phyloP scores from a whole-genome alignment of 371 early-diverging fungal species.

The Nematocida major region DNA sequence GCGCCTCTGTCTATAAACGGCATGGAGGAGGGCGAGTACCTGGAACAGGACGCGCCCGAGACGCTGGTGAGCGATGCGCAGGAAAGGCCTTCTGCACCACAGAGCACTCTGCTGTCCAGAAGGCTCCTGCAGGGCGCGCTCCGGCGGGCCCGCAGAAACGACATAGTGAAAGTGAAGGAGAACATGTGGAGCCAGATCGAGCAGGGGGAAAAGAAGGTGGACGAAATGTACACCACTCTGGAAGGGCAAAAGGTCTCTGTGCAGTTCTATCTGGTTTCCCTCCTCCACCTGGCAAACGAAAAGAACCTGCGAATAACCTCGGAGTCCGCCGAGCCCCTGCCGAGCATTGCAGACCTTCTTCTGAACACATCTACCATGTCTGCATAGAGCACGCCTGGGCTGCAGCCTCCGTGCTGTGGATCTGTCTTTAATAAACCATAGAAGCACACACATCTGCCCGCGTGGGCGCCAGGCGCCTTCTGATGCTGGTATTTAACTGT shows the following conservation, averaged over 20 bases:
- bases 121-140: conserved; percentile 45
- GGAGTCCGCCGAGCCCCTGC: neutral
- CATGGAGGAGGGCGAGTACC: neutral
- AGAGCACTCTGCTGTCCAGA: conserved; percentile 19
- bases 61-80: neutral
- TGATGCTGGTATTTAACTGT: neutral
- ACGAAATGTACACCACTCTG: conserved; percentile 22
- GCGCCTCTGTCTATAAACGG: neutral
- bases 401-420: too few relatives aligned
- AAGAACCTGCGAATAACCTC: conserved; percentile 43
- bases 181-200: conserved; percentile 21
- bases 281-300: conserved; percentile 65
- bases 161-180: conserved; percentile 36
- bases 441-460: too few relatives aligned
- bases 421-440: too few relatives aligned
- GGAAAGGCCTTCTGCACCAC: conserved; percentile 23
- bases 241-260: conserved; percentile 59
- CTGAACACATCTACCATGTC: neutral
- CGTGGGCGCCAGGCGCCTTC: too few relatives aligned
- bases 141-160: conserved; percentile 33
- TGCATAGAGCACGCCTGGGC: neutral
- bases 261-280: conserved; percentile 62
- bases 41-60: neutral
- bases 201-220: conserved; percentile 36
- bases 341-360: neutral